phyloP scores from a whole-genome alignment of 2,329 filamentous ascomycete species.

The Macrophomina tecta region DNA sequence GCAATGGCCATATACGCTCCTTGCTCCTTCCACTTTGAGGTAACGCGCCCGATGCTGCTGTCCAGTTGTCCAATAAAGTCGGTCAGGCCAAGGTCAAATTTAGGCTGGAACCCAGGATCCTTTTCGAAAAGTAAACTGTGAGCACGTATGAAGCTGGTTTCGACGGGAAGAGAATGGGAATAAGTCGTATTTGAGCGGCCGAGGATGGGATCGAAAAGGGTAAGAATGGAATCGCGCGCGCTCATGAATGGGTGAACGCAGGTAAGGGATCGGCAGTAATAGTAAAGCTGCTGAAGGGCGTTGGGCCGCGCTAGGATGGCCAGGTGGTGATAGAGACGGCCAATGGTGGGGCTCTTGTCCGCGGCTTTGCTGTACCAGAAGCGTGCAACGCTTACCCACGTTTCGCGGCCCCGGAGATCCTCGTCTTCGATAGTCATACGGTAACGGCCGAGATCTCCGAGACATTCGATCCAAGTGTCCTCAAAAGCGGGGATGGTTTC shows the following conservation, averaged over 20 bases:
- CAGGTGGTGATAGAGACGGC: constrained; percentile 85
- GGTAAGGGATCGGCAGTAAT: constrained; percentile 73
- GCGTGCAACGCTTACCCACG: constrained; percentile 79
- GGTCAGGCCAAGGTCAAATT: not conserved
- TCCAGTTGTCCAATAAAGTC: constrained; percentile 63
- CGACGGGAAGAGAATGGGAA: constrained; percentile 52
- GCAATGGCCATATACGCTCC: too few species aligned
- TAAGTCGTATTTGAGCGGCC: constrained; percentile 40
- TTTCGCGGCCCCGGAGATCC: constrained; percentile 74
- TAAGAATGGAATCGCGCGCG: constrained; percentile 72
- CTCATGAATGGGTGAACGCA: constrained; percentile 70
- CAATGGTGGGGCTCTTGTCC: constrained; percentile 75
- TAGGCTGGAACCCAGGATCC: constrained; percentile 43
- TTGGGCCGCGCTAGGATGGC: constrained; percentile 78
- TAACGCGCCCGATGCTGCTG: constrained; percentile 59
- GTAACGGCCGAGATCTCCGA: constrained; percentile 85
- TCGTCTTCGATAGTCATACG: constrained; percentile 91
- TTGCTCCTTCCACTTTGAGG: constrained; percentile 61
- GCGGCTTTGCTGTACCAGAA: constrained; percentile 87
- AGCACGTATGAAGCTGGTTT: constrained; percentile 66
- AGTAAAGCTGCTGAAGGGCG: constrained; percentile 72
- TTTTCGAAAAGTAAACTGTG: constrained; percentile 69
- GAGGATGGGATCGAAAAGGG: constrained; percentile 64
- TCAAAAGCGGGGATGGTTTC: constrained; percentile 84
- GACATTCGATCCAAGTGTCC: constrained; percentile 50